phyloP scores from a whole-genome alignment of 345 rosid genomes.

The Boechera divaricarpa region DNA sequence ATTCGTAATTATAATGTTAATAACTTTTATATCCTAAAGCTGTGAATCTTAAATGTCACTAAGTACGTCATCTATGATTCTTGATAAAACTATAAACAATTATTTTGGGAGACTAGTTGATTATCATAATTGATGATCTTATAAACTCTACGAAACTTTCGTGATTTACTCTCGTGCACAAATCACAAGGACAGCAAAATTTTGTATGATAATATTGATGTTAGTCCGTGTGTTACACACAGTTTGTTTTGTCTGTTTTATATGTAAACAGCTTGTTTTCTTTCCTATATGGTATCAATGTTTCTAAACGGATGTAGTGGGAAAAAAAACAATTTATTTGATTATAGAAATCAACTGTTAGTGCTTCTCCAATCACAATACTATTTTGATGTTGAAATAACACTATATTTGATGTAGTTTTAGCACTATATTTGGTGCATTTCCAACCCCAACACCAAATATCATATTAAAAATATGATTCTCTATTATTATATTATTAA shows the following conservation, averaged over 20 bases:
- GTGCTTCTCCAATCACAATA: too few species aligned
- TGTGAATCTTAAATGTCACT: background rate
- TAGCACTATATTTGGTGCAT: too few species aligned
- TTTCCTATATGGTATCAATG: background rate
- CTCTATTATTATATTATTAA: too few species aligned
- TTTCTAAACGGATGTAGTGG: background rate
- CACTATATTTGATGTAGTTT: too few species aligned
- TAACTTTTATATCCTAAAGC: background rate
- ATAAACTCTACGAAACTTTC: background rate
- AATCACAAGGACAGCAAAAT: background rate
- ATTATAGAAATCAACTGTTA: background rate
- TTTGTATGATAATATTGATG: background rate
- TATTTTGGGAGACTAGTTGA: background rate
- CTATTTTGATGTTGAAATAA: too few species aligned
- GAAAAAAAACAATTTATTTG: background rate
- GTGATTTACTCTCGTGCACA: background rate
- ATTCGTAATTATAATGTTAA: background rate
- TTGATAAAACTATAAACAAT: background rate
- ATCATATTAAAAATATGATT: too few species aligned
- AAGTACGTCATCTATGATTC: background rate
- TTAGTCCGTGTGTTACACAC: background rate
- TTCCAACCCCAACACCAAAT: too few species aligned
- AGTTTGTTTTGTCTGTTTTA: background rate
- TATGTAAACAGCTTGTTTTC: background rate
- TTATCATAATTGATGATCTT: background rate